These are phyloP conservation scores for Mucor plumbeus DNA, from an alignment of 371 early-diverging fungal genomes.

Conservation along the genomic window DNA sequence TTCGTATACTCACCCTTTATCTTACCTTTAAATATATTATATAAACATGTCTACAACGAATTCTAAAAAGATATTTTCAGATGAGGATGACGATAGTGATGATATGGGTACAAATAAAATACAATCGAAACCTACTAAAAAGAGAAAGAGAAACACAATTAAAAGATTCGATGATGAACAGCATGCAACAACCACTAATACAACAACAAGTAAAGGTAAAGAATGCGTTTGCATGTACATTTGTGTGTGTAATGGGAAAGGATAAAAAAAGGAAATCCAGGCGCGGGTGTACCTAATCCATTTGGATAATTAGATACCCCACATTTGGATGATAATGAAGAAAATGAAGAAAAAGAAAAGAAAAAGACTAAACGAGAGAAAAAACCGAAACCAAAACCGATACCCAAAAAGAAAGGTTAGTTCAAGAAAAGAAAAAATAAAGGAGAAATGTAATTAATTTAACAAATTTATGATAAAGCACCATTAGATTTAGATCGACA, in stretches of 20 bases:
- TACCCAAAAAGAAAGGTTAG: slow-evolving; percentile 32
- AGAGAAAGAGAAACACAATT: slow-evolving; percentile 16
- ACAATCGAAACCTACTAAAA: neutral
- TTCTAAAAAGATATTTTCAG: neutral
- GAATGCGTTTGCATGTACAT: neutral
- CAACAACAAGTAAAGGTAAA: neutral
- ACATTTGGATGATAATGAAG: neutral
- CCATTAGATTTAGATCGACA: slow-evolving; percentile 83
- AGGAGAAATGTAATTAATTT: neutral
- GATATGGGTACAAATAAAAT: slow-evolving; percentile 15
- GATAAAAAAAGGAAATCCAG: neutral
- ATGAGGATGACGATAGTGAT: slow-evolving; percentile 31
- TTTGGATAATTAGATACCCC: neutral
- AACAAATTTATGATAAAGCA: slow-evolving; percentile 28
- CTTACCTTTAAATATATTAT: too few relatives aligned
- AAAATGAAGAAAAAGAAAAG: slow-evolving; percentile 25
- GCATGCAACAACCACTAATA: neutral
- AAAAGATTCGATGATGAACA: slow-evolving; percentile 9
- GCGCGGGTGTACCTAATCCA: slow-evolving; percentile 1
- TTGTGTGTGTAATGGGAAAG: neutral
- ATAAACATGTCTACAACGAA: neutral
- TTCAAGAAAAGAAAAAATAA: slow-evolving; percentile 6
- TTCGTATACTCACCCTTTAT: neutral
- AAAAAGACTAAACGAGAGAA: slow-evolving; percentile 46
- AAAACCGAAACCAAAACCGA: slow-evolving; percentile 38